Evolutionary conservation across 2,329 filamentous ascomycete species (phyloP).

Genomic region (Monosporascus sp.): DNA sequence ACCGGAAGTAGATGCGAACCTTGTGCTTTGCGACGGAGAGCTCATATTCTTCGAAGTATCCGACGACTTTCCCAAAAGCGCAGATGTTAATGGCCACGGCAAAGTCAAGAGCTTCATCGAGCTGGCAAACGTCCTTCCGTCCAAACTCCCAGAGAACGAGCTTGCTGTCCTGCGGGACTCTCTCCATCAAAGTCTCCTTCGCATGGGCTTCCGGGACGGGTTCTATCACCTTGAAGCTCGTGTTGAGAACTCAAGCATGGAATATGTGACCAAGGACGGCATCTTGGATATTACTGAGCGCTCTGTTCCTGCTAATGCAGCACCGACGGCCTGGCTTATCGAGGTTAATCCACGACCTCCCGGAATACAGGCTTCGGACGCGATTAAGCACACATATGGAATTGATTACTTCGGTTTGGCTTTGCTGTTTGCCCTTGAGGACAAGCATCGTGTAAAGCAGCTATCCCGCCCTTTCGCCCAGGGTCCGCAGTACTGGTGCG

Average conservation of each 20-base stretch:
- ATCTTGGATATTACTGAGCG: slow-evolving; percentile 4
- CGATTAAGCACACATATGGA: slow-evolving; percentile 20
- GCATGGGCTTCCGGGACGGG: slow-evolving; percentile 19
- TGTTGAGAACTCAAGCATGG: slow-evolving; percentile 14
- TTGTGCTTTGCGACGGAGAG: slow-evolving; percentile 20
- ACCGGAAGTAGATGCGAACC: slow-evolving; percentile 24
- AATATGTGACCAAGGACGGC: slow-evolving; percentile 10
- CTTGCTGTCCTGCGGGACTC: slow-evolving; percentile 9
- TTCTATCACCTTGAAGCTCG: slow-evolving; percentile 24
- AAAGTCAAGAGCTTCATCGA: slow-evolving; percentile 18
- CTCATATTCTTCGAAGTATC: slow-evolving; percentile 22
- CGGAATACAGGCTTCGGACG: slow-evolving; percentile 20
- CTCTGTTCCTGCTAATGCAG: too few relatives aligned
- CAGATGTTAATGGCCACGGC: slow-evolving; percentile 9
- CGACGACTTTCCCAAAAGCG: slow-evolving; percentile 24
- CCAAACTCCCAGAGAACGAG: slow-evolving; percentile 19
- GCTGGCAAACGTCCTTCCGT: slow-evolving; percentile 22
- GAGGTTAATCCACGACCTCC: slow-evolving; percentile 25
- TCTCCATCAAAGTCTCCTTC: slow-evolving; percentile 12
- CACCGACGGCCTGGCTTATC: slow-evolving; percentile 17
- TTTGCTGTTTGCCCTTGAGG: slow-evolving; percentile 14
- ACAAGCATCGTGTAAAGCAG: slow-evolving; percentile 15
- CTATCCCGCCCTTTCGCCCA: slow-evolving; percentile 16
- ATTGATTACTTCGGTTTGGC: slow-evolving; percentile 23
- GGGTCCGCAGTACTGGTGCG: slow-evolving; percentile 18